phyloP scores from a whole-genome alignment of 2,329 filamentous ascomycete genomes.

The Botryotinia narcissicola region DNA sequence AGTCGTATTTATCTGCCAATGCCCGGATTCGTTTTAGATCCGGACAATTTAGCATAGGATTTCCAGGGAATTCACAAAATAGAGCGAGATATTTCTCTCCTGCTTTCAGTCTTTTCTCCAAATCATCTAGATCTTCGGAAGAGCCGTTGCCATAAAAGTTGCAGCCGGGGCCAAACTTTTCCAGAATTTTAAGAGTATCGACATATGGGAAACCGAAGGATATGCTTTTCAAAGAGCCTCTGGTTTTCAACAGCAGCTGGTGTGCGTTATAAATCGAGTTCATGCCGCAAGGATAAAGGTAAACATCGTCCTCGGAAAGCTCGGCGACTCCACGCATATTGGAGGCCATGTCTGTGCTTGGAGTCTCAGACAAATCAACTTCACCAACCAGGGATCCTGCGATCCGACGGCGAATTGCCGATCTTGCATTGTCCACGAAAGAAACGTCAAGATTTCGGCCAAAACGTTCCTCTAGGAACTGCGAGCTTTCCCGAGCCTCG shows the following conservation, averaged over 20 bases:
- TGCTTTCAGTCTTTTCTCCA: constrained; percentile 66
- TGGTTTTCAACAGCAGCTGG: constrained; percentile 64
- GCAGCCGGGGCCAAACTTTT: constrained; percentile 91
- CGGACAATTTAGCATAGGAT: constrained; percentile 82
- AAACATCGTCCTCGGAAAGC: constrained; percentile 83
- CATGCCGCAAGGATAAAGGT: constrained; percentile 88
- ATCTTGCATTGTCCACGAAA: constrained; percentile 76
- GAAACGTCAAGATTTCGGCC: constrained; percentile 83
- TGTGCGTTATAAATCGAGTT: constrained; percentile 92
- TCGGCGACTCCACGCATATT: constrained; percentile 57
- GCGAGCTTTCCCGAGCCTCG: constrained; percentile 60
- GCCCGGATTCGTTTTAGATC: constrained; percentile 77
- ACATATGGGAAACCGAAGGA: constrained; percentile 98
- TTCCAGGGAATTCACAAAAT: constrained; percentile 94
- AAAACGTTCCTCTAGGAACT: constrained; percentile 91
- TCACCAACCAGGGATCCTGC: constrained; percentile 78
- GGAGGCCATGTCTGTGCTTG: constrained; percentile 48
- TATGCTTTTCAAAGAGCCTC: constrained; percentile 70
- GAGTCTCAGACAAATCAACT: constrained; percentile 60
- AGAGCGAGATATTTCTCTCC: constrained; percentile 79
- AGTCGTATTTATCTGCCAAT: constrained; percentile 80
- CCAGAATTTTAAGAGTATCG: constrained; percentile 88
- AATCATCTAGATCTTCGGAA: constrained; percentile 73
- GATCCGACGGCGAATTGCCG: constrained; percentile 83
- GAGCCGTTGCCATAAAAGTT: constrained; percentile 84